Base-by-base conservation (phyloP, 495 filamentous ascomycete species). In the Neurospora sublineolata region DNA sequence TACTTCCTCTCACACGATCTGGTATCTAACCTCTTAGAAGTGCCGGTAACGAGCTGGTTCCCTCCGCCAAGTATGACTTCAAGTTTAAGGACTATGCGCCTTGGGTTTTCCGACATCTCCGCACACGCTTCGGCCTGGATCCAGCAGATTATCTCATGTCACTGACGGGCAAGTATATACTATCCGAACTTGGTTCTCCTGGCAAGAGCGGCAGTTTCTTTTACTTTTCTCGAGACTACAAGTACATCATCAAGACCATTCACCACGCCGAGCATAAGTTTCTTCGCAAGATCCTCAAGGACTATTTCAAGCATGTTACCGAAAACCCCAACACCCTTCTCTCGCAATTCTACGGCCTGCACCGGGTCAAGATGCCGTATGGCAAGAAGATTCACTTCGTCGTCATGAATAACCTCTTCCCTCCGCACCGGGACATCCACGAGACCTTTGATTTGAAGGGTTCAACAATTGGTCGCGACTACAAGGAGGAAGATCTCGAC, bases 181-280 rank as follows among this genome's bases (percentile, higher is more conserved):
- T 99, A 64, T 98, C 95, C 1, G 95, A 99, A 80, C 84, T 99
- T 37, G 96, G 96, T 23, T 98, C 95, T 16, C 95, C 95, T 5
- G 95, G 95, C 18, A 99, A 99, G 83, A 97, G 94, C 81, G 96
- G 96, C 20, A 97, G 94, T 79, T 99, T 99, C 82, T 99, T 99
- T 83, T 99, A 99, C 84, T 99, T 99, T 83, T 98, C 96, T 37
- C 88, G 95, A 69, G 95, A 99, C 79, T 99, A 98, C 86, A 99
- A 99, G 82, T 99, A 99, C 82, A 99, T 99, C 81, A 99, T 99
- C 88, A 99, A 99, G 80, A 99, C 95, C 16, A 99, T 99, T 71
- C 95, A 98, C 78, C 95, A 97, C 76, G 89, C 89, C 71, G 95
- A 99, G 79, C 96, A 99, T 82, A 97, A 97, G 76, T 91, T 97